Evolutionary conservation across 2,329 filamentous ascomycete species (phyloP), one percentile per base, ranked within the genome.

Genomic region (Knufia fluminis): DNA sequence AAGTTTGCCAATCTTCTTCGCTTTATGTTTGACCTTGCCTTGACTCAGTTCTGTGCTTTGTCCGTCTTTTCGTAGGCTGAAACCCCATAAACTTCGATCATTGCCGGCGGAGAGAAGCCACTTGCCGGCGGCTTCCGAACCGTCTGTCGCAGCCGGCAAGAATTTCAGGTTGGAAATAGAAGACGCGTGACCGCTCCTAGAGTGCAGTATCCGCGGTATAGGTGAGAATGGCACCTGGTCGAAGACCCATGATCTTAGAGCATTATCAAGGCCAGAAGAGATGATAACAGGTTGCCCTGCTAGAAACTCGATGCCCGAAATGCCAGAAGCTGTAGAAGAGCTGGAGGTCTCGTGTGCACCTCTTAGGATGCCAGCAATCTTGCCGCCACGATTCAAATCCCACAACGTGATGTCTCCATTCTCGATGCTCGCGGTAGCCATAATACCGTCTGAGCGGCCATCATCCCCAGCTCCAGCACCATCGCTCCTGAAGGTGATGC

Each of bases 11-110:
- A 57, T 49, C 66, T 95, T 96, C 70, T 90, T 94, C 1, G 89
- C 86, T 68, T 89, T 94, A 65, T 86, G 89, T 55, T 86, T 83
- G 44, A 95, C 79, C 45, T 83, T 83, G 26, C 92, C 92, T 64
- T 98, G 94, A 39, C 89, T 96, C 32, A 98, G 71, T 67, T 98
- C 92, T 1, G 85, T 81, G 64, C 88, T 95, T 68, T 98, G 94
- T 1, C 89, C 90, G 64, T 98, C 92, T 46, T 87, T 85, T 38
- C 92, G 85, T 64, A 98, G 71, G 75, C 90, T 97, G 81, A 94
- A 95, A 1, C 86, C 91, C 91, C 92, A 97, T 2, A 98, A 73
- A 66, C 89, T 96, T 57, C 89, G 80, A 62, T 98, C 94, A 60
- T 82, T 79, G 52, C 89, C 90, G 57, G 86, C 87, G 61, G 89